Conservation (phyloP, 2,329 filamentous ascomycete genomes). For the Ophiosphaerella korrae region DNA sequence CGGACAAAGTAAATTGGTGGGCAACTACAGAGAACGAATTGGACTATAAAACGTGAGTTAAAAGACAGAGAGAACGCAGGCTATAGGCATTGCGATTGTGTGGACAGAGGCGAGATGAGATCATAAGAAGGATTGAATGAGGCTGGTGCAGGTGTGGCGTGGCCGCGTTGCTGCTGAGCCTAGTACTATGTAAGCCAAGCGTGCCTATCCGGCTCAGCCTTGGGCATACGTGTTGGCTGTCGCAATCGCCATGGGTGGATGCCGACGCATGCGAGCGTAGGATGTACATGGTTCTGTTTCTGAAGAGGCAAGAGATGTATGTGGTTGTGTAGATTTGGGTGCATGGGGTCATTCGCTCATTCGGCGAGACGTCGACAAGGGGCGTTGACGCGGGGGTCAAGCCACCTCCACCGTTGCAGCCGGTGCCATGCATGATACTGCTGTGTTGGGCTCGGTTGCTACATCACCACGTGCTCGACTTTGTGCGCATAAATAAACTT, state of each 20-base stretch:
- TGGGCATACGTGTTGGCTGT: slow-evolving; percentile 38
- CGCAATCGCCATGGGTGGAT: slow-evolving; percentile 32
- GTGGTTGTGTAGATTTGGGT: slow-evolving; percentile 4
- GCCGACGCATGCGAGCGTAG: neutral
- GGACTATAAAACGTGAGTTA: neutral
- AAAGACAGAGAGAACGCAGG: slow-evolving; percentile 8
- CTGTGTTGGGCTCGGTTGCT: neutral
- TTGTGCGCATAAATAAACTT: neutral
- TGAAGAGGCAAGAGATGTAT: slow-evolving; percentile 1
- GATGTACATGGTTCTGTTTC: neutral
- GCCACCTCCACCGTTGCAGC: slow-evolving; percentile 24
- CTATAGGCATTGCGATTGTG: slow-evolving; percentile 6
- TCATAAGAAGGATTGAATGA: slow-evolving; percentile 30
- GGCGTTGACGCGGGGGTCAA: slow-evolving; percentile 31
- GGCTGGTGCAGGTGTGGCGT: slow-evolving; percentile 38
- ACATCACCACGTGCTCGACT: neutral
- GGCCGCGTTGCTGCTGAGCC: slow-evolving; percentile 26
- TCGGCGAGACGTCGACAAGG: slow-evolving; percentile 17
- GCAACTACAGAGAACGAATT: too few species aligned
- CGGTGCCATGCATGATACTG: neutral
- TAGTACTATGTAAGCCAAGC: slow-evolving; percentile 18
- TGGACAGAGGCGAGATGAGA: slow-evolving; percentile 17
- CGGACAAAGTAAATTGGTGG: neutral
- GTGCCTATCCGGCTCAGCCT: slow-evolving; percentile 38
- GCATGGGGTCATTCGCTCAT: slow-evolving; percentile 22